Evolutionary conservation across 2,329 filamentous ascomycete genomes (phyloP).

Genomic region (Fusarium floridanum): DNA sequence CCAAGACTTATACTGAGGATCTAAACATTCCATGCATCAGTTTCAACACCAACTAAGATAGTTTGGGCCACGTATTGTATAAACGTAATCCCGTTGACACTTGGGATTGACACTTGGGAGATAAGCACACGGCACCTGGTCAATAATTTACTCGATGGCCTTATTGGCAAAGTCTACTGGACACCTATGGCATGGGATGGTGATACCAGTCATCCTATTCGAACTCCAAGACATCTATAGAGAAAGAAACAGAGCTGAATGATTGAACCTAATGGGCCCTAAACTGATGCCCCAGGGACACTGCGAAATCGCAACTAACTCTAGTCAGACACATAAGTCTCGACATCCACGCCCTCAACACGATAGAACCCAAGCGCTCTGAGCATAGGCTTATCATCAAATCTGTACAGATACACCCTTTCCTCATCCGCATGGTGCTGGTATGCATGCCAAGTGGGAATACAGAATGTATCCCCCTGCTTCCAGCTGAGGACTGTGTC

Average conservation of each 20-base stretch:
- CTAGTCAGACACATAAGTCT: constrained; percentile 29
- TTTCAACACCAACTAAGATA: too few relatives aligned
- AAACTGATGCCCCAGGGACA: not conserved
- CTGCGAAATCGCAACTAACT: not conserved
- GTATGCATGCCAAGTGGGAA: constrained; percentile 65
- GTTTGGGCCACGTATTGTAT: too few relatives aligned
- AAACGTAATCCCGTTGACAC: too few relatives aligned
- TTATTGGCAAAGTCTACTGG: not conserved
- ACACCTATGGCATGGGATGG: too few relatives aligned
- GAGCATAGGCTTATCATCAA: constrained; percentile 69
- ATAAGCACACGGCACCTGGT: not conserved
- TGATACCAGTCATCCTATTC: not conserved
- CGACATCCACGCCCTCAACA: constrained; percentile 21
- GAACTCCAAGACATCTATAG: not conserved
- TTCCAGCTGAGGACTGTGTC: constrained; percentile 57
- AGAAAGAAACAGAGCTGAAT: not conserved
- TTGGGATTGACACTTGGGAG: not conserved
- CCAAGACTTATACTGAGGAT: too few relatives aligned
- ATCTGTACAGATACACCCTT: constrained; percentile 64
- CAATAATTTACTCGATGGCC: too few relatives aligned
- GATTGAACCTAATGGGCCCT: not conserved
- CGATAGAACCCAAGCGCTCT: constrained; percentile 62
- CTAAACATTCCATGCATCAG: too few relatives aligned
- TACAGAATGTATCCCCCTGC: constrained; percentile 66
- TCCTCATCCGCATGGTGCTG: constrained; percentile 58